Base-by-base conservation (phyloP, 2,329 filamentous ascomycete genomes). In the Stachybotrys echinatus region DNA sequence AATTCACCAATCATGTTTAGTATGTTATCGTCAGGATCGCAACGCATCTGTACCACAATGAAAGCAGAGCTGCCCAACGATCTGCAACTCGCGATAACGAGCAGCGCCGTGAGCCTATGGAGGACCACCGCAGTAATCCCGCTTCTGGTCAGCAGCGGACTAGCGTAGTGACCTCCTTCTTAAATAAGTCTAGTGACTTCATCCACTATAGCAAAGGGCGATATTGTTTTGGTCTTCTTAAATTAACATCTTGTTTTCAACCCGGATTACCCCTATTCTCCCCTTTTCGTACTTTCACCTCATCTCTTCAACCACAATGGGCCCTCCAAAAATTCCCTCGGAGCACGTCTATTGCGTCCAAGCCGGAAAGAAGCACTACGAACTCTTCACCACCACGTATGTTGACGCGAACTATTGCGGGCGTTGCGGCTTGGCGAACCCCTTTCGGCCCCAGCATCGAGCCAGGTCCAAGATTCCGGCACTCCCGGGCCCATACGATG, bases 371-470 rank as follows among this genome's bases (percentile, higher is more conserved):
- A 49, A 49, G 48, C 48, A 49, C 40, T 21, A 49, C 45, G 40
- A 49, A 49, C 40, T 49, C 39, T 49, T 49, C 48, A 49, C 48
- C 40, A 49, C 48, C 40, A 49, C 40, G 38, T 49, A 49, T 34
- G 38, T 48, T 43, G 38, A 21, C 38, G 19, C 47, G n/a, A 48
- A 48, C 39, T 48, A 48, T 42, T 43, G 23, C 47, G 47, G 47
- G 20, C 47, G 19, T 43, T 48, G 38, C 22, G 47, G 37, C 47
- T 43, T 48, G 20, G 39, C 47, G 20, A 48, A 48, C 47, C 47
- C 47, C 27, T 43, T 48, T 42, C 47, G 20, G 21, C 47, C 27
- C 19, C 38, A 48, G 23, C 7, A 48, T 42, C 47, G 2, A 7
- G 47, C 47, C 21, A 43, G 31, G 23, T 48, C 38, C 21, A 48